phyloP scores from a whole-genome alignment of 805 yeast species.

The Brettanomyces naardenensis region DNA sequence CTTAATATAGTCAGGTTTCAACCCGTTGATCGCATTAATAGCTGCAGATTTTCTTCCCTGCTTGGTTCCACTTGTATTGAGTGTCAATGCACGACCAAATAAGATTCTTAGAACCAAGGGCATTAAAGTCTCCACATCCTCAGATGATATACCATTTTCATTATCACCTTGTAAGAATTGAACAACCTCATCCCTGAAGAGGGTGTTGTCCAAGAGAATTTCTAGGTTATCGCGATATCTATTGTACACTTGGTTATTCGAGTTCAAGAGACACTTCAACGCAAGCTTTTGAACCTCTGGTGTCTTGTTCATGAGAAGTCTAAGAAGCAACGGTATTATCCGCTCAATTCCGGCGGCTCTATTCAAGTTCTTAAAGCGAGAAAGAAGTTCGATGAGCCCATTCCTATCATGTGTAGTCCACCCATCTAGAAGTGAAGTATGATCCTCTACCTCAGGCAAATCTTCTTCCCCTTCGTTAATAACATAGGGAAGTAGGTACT shows the following conservation, averaged over 20 bases:
- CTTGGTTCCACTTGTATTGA: slow-evolving; percentile 60
- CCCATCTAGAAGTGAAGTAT: slow-evolving; percentile 14
- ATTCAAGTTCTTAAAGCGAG: slow-evolving; percentile 56
- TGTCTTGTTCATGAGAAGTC: slow-evolving; percentile 53
- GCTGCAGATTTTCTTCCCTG: slow-evolving; percentile 68
- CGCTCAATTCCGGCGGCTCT: slow-evolving; percentile 43
- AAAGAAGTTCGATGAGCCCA: slow-evolving; percentile 51
- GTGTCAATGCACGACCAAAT: slow-evolving; percentile 78
- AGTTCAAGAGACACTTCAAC: slow-evolving; percentile 58
- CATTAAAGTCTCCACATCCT: slow-evolving; percentile 54
- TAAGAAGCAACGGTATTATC: slow-evolving; percentile 45
- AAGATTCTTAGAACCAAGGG: slow-evolving; percentile 70
- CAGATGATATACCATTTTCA: slow-evolving; percentile 45
- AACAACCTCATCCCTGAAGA: slow-evolving; percentile 79
- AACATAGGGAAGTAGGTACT: slow-evolving; percentile 50
- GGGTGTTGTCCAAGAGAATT: slow-evolving; percentile 72
- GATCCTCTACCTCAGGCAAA: slow-evolving; percentile 22
- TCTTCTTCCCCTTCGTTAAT: slow-evolving; percentile 29
- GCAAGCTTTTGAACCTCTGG: slow-evolving; percentile 65
- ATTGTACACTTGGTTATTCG: slow-evolving; percentile 46
- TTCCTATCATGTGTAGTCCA: slow-evolving; percentile 41
- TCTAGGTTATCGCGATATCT: slow-evolving; percentile 68
- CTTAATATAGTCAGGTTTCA: slow-evolving; percentile 42
- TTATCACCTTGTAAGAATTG: slow-evolving; percentile 48
- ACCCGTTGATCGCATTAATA: slow-evolving; percentile 50